Evolutionary conservation across 768 basidiomycete genomes (phyloP).

Genomic region (Suillus sp.): DNA sequence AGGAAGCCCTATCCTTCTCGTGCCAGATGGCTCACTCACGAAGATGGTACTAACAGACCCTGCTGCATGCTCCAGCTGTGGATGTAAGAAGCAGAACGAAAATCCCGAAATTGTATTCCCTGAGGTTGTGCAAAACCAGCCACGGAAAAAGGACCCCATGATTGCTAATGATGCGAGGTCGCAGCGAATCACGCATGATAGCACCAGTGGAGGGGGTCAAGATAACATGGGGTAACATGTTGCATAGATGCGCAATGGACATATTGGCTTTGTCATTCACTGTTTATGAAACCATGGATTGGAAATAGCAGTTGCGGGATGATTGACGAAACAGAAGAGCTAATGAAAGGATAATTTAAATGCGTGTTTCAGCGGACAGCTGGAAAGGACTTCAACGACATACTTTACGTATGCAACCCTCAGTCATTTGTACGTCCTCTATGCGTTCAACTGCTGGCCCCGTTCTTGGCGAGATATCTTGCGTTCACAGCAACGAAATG

Average conservation of each 20-base stretch:
- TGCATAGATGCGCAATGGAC: neutral
- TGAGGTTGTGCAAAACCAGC: constrained; percentile 23
- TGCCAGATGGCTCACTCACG: neutral
- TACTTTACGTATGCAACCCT: neutral
- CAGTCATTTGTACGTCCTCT: neutral
- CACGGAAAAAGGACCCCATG: constrained; percentile 17
- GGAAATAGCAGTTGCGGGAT: neutral
- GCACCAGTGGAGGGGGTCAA: neutral
- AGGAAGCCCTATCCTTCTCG: neutral
- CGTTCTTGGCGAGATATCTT: constrained; percentile 41
- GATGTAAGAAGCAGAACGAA: constrained; percentile 16
- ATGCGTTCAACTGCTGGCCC: constrained; percentile 16
- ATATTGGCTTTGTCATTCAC: neutral
- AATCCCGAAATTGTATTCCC: constrained; percentile 6
- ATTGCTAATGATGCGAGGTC: constrained; percentile 1
- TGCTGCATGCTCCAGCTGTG: constrained; percentile 16
- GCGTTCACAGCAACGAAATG: constrained; percentile 90
- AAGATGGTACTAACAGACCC: constrained; percentile 14
- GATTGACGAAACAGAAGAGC: neutral
- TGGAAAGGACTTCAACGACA: neutral
- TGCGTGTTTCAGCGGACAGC: neutral
- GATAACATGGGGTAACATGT: neutral
- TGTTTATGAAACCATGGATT: neutral
- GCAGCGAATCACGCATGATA: neutral
- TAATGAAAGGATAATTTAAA: neutral